Evolutionary conservation across 768 basidiomycete genomes (phyloP).

Genomic region (Boletus subparvulus): DNA sequence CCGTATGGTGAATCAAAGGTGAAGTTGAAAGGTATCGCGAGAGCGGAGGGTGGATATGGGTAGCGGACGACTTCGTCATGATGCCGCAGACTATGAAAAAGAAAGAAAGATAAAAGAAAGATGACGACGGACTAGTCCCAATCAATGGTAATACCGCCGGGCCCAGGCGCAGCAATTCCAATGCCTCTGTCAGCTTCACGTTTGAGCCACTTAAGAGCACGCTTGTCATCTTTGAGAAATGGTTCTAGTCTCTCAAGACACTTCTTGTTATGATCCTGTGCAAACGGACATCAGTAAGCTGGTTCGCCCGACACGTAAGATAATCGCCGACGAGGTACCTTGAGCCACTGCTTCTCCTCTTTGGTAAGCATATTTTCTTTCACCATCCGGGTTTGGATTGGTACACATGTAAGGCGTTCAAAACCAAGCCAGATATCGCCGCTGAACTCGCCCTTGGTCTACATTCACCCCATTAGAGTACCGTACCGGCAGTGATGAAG

Average conservation of each 20-base stretch:
- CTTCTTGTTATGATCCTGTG: slow-evolving; percentile 77
- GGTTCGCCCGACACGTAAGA: background rate
- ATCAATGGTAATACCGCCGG: slow-evolving; percentile 74
- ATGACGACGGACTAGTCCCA: slow-evolving; percentile 53
- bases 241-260: slow-evolving; percentile 67
- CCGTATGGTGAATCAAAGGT: background rate
- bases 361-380: slow-evolving; percentile 80
- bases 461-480: slow-evolving; percentile 10
- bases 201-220: slow-evolving; percentile 78
- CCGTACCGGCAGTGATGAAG: slow-evolving; percentile 1
- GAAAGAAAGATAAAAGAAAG: background rate
- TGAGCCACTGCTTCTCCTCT: slow-evolving; percentile 86
- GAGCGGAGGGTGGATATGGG: slow-evolving; percentile 3
- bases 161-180: slow-evolving; percentile 60
- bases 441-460: slow-evolving; percentile 73
- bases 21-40: slow-evolving; percentile 24
- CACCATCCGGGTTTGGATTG: slow-evolving; percentile 89
- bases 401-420: slow-evolving; percentile 90
- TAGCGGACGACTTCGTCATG: background rate
- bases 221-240: slow-evolving; percentile 71
- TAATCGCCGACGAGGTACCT: slow-evolving; percentile 42
- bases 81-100: slow-evolving; percentile 4
- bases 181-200: slow-evolving; percentile 75
- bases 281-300: slow-evolving; percentile 11
- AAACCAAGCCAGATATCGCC: slow-evolving; percentile 85